Conservation (phyloP, 2,329 filamentous ascomycete genomes). For the Incumbomyces lentus region DNA sequence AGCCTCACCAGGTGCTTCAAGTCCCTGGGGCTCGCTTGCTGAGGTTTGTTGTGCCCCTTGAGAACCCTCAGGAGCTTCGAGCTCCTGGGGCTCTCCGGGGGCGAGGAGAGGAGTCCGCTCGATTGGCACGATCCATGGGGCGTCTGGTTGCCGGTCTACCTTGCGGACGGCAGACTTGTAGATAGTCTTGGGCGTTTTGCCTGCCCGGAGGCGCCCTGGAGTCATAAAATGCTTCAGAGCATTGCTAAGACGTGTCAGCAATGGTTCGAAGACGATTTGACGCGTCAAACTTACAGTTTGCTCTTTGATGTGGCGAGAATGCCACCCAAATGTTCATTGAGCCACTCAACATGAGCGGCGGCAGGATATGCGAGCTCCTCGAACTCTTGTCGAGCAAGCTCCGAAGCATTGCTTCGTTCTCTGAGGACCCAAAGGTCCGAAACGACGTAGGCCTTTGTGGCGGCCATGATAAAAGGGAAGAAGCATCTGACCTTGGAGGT, state of each 20-base stretch:
- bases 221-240: constrained; percentile 89
- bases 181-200: not conserved
- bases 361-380: constrained; percentile 91
- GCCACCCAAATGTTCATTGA: constrained; percentile 96
- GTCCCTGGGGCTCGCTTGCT: too few relatives aligned
- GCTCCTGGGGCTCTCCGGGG: too few relatives aligned
- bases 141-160: too few relatives aligned
- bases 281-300: constrained; percentile 57
- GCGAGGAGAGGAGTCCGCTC: too few relatives aligned
- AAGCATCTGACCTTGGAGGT: not conserved
- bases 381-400: constrained; percentile 68
- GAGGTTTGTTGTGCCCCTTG: too few relatives aligned
- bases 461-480: constrained; percentile 16
- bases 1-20: constrained; percentile 15
- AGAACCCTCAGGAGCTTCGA: too few relatives aligned
- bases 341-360: constrained; percentile 90
- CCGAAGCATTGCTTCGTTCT: constrained; percentile 67
- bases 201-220: constrained; percentile 37
- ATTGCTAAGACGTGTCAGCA: constrained; percentile 47
- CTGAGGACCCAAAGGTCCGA: constrained; percentile 75
- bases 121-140: too few relatives aligned
- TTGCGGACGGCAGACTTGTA: not conserved
- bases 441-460: constrained; percentile 52
- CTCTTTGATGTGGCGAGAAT: constrained; percentile 65
- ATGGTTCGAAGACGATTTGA: not conserved